Conservation (phyloP, 1,284 basidiomycete genomes). For the Ceratorhiza oryzae-sativae region DNA sequence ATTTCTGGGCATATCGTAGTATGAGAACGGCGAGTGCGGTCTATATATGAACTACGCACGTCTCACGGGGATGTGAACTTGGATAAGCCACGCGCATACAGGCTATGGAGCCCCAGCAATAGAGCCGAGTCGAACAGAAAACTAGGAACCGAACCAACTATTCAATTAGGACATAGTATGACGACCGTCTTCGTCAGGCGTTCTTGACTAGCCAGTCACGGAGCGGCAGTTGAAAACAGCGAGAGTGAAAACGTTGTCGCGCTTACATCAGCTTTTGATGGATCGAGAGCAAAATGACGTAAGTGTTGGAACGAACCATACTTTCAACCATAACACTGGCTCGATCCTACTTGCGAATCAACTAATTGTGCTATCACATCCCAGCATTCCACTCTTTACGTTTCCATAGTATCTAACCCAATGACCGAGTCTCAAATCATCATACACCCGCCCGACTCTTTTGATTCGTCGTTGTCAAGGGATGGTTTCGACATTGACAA, state of each 20-base stretch:
- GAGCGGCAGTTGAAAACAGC: neutral
- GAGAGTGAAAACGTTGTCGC: neutral
- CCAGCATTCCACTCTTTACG: neutral
- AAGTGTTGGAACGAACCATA: neutral
- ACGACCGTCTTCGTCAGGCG: too few relatives aligned
- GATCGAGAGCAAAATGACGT: neutral
- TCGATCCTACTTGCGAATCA: neutral
- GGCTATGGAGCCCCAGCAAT: too few relatives aligned
- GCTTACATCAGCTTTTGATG: neutral
- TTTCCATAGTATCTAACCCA: neutral
- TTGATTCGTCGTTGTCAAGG: slow-evolving; percentile 47
- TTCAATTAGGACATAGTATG: too few relatives aligned
- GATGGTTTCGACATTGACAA: slow-evolving; percentile 50
- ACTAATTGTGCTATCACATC: neutral
- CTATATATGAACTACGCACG: too few relatives aligned
- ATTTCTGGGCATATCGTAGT: too few relatives aligned
- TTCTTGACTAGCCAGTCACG: too few relatives aligned
- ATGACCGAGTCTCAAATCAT: neutral
- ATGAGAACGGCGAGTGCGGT: too few relatives aligned
- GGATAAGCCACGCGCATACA: too few relatives aligned
- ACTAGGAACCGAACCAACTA: too few relatives aligned
- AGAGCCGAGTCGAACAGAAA: too few relatives aligned
- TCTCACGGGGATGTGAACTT: too few relatives aligned
- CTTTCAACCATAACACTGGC: too few relatives aligned
- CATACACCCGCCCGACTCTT: slow-evolving; percentile 37